Evolutionary conservation across 2,329 filamentous ascomycete genomes (phyloP).

Genomic region (Periglandula ipomoeae): DNA sequence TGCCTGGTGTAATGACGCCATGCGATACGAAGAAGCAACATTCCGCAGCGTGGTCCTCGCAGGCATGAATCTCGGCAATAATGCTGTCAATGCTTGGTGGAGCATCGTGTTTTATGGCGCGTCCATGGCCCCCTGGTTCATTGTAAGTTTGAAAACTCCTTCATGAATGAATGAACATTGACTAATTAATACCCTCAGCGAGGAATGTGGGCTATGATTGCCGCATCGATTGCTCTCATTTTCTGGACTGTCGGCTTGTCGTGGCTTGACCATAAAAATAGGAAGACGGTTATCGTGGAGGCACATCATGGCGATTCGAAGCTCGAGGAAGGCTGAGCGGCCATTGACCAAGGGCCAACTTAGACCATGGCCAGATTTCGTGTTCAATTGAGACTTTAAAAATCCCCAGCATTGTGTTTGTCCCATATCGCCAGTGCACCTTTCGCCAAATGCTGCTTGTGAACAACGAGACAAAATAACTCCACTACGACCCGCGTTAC

Average conservation of each 20-base stretch:
- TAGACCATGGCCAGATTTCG: too few relatives aligned
- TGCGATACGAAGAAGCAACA: conserved; percentile 53
- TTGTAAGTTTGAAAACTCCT: conserved; percentile 35
- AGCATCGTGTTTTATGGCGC: conserved; percentile 62
- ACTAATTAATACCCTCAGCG: conserved; percentile 26
- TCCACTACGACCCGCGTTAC: too few relatives aligned
- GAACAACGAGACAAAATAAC: too few relatives aligned
- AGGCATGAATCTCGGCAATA: conserved; percentile 61
- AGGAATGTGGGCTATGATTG: conserved; percentile 71
- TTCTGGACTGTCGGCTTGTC: conserved; percentile 49
- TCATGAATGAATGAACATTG: not conserved
- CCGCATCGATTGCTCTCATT: conserved; percentile 46
- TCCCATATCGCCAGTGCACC: too few relatives aligned
- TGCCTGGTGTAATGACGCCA: conserved; percentile 65
- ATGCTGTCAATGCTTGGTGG: conserved; percentile 66
- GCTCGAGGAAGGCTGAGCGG: not conserved
- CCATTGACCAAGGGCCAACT: too few relatives aligned
- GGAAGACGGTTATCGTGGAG: conserved; percentile 2
- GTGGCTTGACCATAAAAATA: conserved; percentile 24
- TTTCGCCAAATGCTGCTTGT: too few relatives aligned
- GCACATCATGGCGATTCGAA: not conserved
- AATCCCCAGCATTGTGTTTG: too few relatives aligned
- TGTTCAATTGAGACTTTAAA: too few relatives aligned
- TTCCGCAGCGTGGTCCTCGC: conserved; percentile 59
- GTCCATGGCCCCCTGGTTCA: conserved; percentile 57